Evolutionary conservation across 768 basidiomycete species (phyloP), one percentile per base, ranked within the genome.

Genomic region (Cystobasidium ongulense): DNA sequence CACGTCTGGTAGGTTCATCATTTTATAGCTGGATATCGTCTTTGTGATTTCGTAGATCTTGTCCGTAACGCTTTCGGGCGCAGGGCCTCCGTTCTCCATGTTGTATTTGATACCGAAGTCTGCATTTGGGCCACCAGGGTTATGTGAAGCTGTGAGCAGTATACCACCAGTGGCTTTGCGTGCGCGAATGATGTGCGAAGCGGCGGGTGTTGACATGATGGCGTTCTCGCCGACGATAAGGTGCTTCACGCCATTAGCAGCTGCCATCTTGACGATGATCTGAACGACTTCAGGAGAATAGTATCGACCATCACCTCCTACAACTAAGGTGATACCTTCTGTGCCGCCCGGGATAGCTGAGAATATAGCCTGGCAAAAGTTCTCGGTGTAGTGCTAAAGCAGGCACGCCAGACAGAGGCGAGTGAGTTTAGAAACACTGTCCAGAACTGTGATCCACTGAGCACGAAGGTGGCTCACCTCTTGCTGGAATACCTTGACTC

Each of bases 91-190:
- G 78, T 99, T 99, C 43, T 89, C 88, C 61, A 92, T 90, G 82
- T 99, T 99, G 85, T 96, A 99, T 83, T 99, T 98, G 87, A 99
- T 97, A 61, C 96, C 96, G 81, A 98, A 99, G 82, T 99, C 96
- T 78, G 90, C 80, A 92, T 86, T 77, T n/a, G 96, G 96, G 27
- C 96, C 96, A 68, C 96, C 96, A 21, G 96, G 94, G 82, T 99
- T 99, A 85, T 99, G 96, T 75, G 88, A 90, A 21, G 96, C 96
- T 4, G 96, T 99, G 76, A 99, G 85, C 67, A 99, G 85, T 82
- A 99, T 99, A 76, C 96, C 96, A 54, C 96, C 96, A 78, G 91
- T 87, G 2, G 94, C 94, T 82, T 96, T 92, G 84, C 92, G 92
- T 78, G 92, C 92, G 76, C 96, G 85, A 82, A 99, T 99, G 77